Conservation (phyloP, 495 filamentous ascomycete genomes). For the Tuber calosporum region DNA sequence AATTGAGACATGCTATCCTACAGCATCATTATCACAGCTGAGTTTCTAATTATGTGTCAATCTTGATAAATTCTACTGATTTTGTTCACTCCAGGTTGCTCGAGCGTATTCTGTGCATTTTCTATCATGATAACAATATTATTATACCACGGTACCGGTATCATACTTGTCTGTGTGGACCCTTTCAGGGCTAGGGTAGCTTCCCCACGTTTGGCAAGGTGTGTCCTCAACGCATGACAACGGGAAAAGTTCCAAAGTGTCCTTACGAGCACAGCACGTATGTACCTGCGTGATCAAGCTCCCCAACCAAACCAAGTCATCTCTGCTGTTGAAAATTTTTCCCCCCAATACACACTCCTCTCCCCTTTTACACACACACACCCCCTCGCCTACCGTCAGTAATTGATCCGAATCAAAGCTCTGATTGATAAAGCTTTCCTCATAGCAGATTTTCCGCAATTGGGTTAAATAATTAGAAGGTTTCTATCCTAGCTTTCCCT, state of each 20-base stretch:
- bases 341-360: not conserved
- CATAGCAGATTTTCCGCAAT: not conserved
- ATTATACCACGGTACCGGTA: no score
- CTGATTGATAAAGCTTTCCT: not conserved
- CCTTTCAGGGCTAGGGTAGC: constrained; percentile 3
- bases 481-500: not conserved
- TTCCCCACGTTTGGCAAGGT: constrained; percentile 30
- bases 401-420: not conserved
- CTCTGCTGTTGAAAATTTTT: constrained; percentile 1
- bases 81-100: not conserved
- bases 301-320: constrained; percentile 2
- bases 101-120: constrained; percentile 23
- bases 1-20: not conserved
- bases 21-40: no score
- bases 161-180: not conserved
- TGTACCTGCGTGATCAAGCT: constrained; percentile 1
- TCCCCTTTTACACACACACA: not conserved
- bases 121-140: no score
- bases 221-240: constrained; percentile 29
- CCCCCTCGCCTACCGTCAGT: not conserved
- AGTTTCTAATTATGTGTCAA: not conserved
- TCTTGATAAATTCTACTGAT: not conserved
- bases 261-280: not conserved
- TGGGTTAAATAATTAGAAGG: not conserved
- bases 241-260: not conserved